A percentile compares a stretch with the other conserved stretches of the same genome.
Evolutionary conservation across 2,329 filamentous ascomycete species (phyloP).

Genomic region (Pestalotiopsis sp.): DNA sequence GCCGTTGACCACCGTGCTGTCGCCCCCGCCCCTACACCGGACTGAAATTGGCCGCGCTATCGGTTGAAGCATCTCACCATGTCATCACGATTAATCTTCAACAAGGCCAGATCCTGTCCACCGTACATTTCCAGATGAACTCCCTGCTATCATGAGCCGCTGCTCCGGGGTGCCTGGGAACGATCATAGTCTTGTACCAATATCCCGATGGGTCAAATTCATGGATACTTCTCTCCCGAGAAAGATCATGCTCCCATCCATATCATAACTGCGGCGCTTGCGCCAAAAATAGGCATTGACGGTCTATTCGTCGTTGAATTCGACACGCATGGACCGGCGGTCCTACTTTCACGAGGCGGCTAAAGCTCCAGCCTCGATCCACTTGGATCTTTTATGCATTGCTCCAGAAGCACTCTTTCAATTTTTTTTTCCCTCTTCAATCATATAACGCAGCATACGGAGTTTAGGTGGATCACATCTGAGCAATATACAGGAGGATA

Average conservation of each 20-base stretch:
- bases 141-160: background rate
- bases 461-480: constrained; percentile 5
- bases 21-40: constrained; percentile 50
- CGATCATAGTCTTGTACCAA: background rate
- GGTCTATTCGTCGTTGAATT: background rate
- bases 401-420: constrained; percentile 2
- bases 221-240: background rate
- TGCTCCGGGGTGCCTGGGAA: too few species aligned
- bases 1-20: constrained; percentile 43
- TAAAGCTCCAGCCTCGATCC: constrained; percentile 6
- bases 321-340: background rate
- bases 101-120: background rate
- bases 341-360: constrained; percentile 1
- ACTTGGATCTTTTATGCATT: constrained; percentile 7
- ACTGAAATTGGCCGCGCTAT: constrained; percentile 55
- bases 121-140: background rate
- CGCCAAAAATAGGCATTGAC: background rate
- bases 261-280: background rate
- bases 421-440: background rate
- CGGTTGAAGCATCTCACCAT: constrained; percentile 41
- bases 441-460: constrained; percentile 9
- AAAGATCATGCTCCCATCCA: background rate
- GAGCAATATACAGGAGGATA: constrained; percentile 16
- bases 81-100: background rate
- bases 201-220: background rate